A percentile compares a stretch with the other conserved stretches of the same genome.
Conservation (phyloP, 140 eudicot species). For the Oenanthe javanica region DNA sequence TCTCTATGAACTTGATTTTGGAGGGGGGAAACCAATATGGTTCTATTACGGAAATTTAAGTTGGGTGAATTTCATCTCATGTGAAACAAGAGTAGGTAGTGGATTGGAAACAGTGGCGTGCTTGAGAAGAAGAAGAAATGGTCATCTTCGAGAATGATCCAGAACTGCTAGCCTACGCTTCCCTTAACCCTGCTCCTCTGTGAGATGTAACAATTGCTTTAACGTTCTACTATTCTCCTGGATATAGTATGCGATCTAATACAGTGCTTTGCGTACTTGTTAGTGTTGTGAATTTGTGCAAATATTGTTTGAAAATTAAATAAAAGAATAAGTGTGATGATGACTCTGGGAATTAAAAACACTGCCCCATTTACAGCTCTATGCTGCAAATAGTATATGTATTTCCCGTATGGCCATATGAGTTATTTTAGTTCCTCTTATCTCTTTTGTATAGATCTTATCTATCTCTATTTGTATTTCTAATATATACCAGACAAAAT, state of each 20-base stretch:
- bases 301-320: too few species aligned
- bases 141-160: constrained; percentile 16
- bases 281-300: neutral
- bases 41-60: neutral
- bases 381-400: too few species aligned
- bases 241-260: neutral
- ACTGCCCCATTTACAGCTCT: too few species aligned
- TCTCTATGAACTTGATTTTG: constrained; percentile 17
- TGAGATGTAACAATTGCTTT: neutral
- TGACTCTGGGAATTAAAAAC: too few species aligned
- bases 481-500: too few species aligned
- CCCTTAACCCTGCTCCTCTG: constrained; percentile 3
- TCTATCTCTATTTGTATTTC: too few species aligned
- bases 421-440: too few species aligned
- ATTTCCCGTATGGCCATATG: too few species aligned
- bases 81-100: constrained; percentile 10
- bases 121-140: neutral
- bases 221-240: neutral
- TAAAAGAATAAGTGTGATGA: too few species aligned
- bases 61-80: constrained; percentile 9
- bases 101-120: constrained; percentile 17
- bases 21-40: constrained; percentile 27
- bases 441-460: too few species aligned
- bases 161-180: constrained; percentile 11
- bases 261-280: neutral